A percentile compares a stretch with the other conserved stretches of the same genome.
phyloP scores from a whole-genome alignment of 78 protist genomes.

The Dictyostelium firmibasis region DNA sequence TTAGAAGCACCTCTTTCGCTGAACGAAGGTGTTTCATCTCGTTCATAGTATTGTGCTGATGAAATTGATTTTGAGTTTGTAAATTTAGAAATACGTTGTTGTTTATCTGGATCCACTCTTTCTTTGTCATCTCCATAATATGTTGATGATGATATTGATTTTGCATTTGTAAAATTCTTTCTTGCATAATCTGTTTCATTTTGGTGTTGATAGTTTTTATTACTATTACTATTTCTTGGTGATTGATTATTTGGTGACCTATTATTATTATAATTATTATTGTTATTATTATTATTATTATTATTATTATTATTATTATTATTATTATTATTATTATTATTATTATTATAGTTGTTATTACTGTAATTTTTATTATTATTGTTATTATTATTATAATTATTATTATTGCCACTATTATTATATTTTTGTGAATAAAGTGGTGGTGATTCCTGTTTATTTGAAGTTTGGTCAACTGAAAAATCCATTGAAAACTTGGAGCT shows the following conservation, averaged over 20 bases:
- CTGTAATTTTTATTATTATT: neutral
- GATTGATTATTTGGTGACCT: neutral
- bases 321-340: neutral
- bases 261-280: neutral
- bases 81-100: conserved; percentile 38
- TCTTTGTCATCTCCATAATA: conserved; percentile 79
- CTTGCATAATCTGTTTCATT: conserved; percentile 69
- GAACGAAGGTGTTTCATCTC: conserved; percentile 38
- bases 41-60: conserved; percentile 75
- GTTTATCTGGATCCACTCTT: conserved; percentile 54
- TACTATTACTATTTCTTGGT: neutral
- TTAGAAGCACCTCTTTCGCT: neutral
- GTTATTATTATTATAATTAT: neutral
- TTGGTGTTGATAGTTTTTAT: neutral
- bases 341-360: neutral
- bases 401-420: neutral
- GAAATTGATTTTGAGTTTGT: conserved; percentile 68
- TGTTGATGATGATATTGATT: conserved; percentile 76
- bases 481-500: conserved; percentile 20
- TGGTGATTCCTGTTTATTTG: conserved; percentile 14
- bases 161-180: conserved; percentile 73
- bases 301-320: neutral
- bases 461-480: neutral
- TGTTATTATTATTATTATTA: neutral
- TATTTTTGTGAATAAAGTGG: neutral